Evolutionary conservation across 192 early-diverging fungal genomes (phyloP).

Genomic region (Phycomyces blakesleeanus): DNA sequence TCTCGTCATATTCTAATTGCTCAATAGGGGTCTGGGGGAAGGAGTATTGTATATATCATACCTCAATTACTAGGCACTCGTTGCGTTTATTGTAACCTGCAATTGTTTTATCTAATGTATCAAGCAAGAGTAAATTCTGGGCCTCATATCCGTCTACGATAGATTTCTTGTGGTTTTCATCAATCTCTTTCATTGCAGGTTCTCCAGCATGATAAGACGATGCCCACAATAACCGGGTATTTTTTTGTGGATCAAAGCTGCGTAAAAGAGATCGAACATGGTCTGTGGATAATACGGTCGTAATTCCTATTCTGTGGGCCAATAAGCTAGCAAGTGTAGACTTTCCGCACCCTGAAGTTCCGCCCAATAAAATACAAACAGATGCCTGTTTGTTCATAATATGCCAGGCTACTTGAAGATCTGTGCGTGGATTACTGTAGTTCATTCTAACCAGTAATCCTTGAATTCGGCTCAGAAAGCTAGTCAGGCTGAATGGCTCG

Average conservation of each 20-base stretch:
- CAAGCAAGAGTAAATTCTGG: conserved; percentile 18
- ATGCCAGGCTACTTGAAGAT: conserved; percentile 15
- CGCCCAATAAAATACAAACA: conserved; percentile 21
- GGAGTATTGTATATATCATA: conserved; percentile 2
- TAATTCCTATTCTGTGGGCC: conserved; percentile 21
- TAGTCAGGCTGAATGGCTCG: conserved; percentile 1
- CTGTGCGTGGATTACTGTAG: conserved; percentile 10
- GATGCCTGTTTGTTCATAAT: conserved; percentile 17
- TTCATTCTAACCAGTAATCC: conserved; percentile 2
- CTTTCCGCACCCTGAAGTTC: conserved; percentile 30
- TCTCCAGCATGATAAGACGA: conserved; percentile 26
- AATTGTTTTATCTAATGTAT: conserved; percentile 21
- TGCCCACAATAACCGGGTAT: conserved; percentile 15
- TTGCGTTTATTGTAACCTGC: conserved; percentile 7
- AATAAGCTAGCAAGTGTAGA: conserved; percentile 23
- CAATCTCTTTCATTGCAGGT: neutral
- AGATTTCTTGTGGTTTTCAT: neutral
- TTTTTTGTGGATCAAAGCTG: conserved; percentile 15
- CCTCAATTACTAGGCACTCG: conserved; percentile 26
- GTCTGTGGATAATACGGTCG: conserved; percentile 27
- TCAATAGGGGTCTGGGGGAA: too few relatives aligned
- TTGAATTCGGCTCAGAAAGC: neutral
- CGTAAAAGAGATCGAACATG: conserved; percentile 22
- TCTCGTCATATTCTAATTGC: too few relatives aligned
- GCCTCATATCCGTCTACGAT: conserved; percentile 20